Evolutionary conservation across 306 rosid species (phyloP).

Genomic region (Castanea sativa): DNA sequence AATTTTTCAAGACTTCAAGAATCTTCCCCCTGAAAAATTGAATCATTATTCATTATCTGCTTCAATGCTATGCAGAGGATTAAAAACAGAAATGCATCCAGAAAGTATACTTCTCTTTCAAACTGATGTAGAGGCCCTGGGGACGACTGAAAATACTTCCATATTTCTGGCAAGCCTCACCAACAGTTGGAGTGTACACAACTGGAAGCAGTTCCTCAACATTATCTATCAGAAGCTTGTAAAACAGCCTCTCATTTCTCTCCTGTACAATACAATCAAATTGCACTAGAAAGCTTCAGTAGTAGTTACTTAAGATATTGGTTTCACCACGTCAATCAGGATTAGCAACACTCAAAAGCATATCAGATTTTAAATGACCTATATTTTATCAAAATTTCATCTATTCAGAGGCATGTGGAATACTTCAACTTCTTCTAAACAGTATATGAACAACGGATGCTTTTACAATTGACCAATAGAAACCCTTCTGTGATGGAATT

Average conservation of each 20-base stretch:
- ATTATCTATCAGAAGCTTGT: constrained; percentile 81
- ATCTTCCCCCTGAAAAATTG: constrained; percentile 74
- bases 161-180: constrained; percentile 98
- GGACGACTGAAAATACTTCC: constrained; percentile 91
- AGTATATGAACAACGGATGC: too few species aligned
- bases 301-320: background rate
- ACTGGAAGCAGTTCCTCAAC: constrained; percentile 95
- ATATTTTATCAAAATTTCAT: background rate
- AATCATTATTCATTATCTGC: constrained; percentile 27
- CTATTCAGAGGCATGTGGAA: background rate
- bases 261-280: constrained; percentile 48
- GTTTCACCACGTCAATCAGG: background rate
- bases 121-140: constrained; percentile 91
- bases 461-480: background rate
- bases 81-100: background rate
- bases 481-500: background rate
- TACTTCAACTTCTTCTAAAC: background rate
- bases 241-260: constrained; percentile 90
- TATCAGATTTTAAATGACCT: background rate
- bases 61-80: constrained; percentile 8
- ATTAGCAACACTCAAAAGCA: background rate
- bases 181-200: constrained; percentile 95
- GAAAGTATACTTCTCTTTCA: constrained; percentile 74
- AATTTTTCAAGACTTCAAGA: constrained; percentile 85
- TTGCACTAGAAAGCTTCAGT: background rate